Percentiles rank a stretch among this genome's conserved stretches.
Evolutionary conservation across 306 rosid genomes (phyloP).

Genomic region (Prosopis cineraria): DNA sequence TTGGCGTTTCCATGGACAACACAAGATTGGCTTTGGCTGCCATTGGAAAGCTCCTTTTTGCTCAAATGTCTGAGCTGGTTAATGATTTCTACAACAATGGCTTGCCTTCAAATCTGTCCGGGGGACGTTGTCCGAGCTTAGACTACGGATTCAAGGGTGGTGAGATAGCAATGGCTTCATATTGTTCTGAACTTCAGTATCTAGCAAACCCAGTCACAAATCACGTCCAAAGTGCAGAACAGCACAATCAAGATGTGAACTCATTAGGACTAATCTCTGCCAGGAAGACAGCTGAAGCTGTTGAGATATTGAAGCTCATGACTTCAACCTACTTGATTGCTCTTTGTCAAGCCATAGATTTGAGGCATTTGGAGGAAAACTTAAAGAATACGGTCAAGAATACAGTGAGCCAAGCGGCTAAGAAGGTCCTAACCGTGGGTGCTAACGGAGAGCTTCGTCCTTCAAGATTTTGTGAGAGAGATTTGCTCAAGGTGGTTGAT

Average conservation of each 20-base stretch:
- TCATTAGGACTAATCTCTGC: slow-evolving; percentile 54
- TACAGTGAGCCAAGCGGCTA: slow-evolving; percentile 44
- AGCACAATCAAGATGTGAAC: slow-evolving; percentile 47
- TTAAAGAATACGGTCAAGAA: slow-evolving; percentile 36
- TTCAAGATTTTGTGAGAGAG: slow-evolving; percentile 45
- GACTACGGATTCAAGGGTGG: slow-evolving; percentile 44
- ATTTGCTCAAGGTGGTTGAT: slow-evolving; percentile 44
- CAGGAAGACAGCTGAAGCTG: slow-evolving; percentile 44
- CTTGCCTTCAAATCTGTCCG: slow-evolving; percentile 44
- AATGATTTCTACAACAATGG: slow-evolving; percentile 51
- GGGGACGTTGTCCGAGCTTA: slow-evolving; percentile 43
- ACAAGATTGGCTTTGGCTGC: slow-evolving; percentile 50
- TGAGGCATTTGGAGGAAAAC: slow-evolving; percentile 55
- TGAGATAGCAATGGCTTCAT: slow-evolving; percentile 47
- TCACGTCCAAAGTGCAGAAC: slow-evolving; percentile 47
- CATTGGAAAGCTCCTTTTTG: slow-evolving; percentile 47
- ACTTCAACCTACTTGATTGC: slow-evolving; percentile 43
- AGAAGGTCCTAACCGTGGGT: slow-evolving; percentile 37
- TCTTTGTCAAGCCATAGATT: slow-evolving; percentile 57
- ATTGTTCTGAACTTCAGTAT: slow-evolving; percentile 46
- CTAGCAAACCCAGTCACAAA: slow-evolving; percentile 51
- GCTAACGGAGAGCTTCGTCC: slow-evolving; percentile 41
- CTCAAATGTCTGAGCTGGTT: slow-evolving; percentile 47
- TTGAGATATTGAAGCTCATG: slow-evolving; percentile 53
- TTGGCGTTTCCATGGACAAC: slow-evolving; percentile 53